Base-by-base conservation (phyloP, 2,329 filamentous ascomycete species). In the Zasmidium citrigriseum region DNA sequence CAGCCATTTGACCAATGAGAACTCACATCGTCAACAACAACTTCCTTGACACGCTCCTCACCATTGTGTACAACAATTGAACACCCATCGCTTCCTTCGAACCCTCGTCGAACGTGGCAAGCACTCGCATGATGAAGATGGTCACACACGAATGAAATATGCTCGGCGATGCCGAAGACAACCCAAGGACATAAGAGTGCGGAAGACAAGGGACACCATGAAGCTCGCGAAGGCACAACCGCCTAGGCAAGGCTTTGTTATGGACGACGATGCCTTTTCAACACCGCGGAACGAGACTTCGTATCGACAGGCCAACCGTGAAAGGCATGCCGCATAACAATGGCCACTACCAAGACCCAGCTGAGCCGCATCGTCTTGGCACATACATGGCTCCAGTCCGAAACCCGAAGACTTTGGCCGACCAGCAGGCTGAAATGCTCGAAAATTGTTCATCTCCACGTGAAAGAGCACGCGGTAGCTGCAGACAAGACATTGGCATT, bases 401-500 rank as follows among this genome's bases (percentile, higher is more conserved):
- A 4, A 10, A 41, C 27, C 27, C n/a, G n/a, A n/a, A n/a, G 27
- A n/a, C 34, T 41, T 16, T 41, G 34, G 4, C 5, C 34, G 34
- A 41, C 34, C 4, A 41, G 14, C 34, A 9, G 16, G 4, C 4
- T n/a, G 14, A 41, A 41, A n/a, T 4, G 14, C 34, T 9, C 34
- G 5, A 41, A 41, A 41, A 41, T 4, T 41, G 12, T 41, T n/a
- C 14, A 41, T 41, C 34, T n/a, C 34, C 34, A 41, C 34, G 34
- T n/a, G 52, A 20, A 45, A 38, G 20, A 18, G 20, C 52, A 55
- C 52, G 52, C 47, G 52, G 52, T 38, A 29, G 46, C 27, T 46
- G 46, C 34, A 34, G 46, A 34, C 52, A 55, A 55, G 52, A 48
- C 52, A 55, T 55, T 55, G 52, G 45, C 52, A 27, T 20, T 48